Conservation (phyloP, 1,139 yeast species). For the Nadsonia commutata region DNA sequence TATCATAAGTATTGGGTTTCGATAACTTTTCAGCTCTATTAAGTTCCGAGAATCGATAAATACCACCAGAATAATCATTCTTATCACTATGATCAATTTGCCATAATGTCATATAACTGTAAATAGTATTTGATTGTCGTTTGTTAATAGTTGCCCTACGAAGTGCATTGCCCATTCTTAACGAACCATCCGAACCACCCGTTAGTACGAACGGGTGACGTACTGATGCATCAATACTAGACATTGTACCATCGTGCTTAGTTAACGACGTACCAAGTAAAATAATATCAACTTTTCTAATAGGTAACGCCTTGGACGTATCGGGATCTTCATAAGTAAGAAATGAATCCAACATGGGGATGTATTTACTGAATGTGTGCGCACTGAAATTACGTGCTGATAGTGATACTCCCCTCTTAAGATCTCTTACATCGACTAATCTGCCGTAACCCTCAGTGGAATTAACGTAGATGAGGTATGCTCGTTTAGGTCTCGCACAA, state of each 20-base stretch:
- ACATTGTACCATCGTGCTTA: constrained; percentile 27
- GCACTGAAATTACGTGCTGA: constrained; percentile 23
- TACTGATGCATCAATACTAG: constrained; percentile 27
- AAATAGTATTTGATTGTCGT: constrained; percentile 21
- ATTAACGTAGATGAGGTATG: constrained; percentile 31
- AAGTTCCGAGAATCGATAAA: constrained; percentile 24
- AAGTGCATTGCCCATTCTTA: constrained; percentile 28
- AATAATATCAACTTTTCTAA: constrained; percentile 21
- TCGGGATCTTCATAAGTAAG: constrained; percentile 29
- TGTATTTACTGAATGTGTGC: constrained; percentile 20
- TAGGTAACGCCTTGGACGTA: constrained; percentile 24
- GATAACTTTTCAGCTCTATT: constrained; percentile 13
- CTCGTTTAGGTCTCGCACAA: constrained; percentile 28
- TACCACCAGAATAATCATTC: constrained; percentile 12
- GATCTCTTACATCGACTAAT: constrained; percentile 30
- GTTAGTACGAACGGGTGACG: constrained; percentile 47
- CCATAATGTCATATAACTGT: constrained; percentile 18
- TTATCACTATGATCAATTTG: constrained; percentile 27
- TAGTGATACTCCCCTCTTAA: constrained; percentile 22
- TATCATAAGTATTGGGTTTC: constrained; percentile 13
- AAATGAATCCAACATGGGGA: constrained; percentile 27
- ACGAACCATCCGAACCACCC: constrained; percentile 51
- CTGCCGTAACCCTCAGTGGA: constrained; percentile 33
- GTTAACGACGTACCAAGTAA: constrained; percentile 24
- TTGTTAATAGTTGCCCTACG: constrained; percentile 30